A percentile compares a stretch with the other conserved stretches of the same genome.
These are phyloP conservation scores for Saraca asoca DNA, from an alignment of 331 rosid genomes.

Conservation along the genomic window DNA sequence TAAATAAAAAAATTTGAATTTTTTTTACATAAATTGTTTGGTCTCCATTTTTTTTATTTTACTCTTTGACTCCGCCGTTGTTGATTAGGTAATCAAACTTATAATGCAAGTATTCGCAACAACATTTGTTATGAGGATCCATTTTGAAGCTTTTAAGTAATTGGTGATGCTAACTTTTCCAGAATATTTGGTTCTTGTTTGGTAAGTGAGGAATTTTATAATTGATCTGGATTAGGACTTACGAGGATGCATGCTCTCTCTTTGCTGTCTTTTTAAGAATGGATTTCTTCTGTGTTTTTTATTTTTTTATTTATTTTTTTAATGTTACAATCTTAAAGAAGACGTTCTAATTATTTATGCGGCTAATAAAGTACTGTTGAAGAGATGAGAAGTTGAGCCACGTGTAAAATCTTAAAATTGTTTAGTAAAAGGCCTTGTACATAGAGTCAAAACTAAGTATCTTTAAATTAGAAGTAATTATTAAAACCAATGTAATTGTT, in stretches of 20 bases:
- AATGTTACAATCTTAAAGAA: background rate
- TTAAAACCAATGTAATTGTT: background rate
- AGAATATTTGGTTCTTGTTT: background rate
- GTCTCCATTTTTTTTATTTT: too few species aligned
- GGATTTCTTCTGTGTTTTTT: background rate
- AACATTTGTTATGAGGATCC: too few species aligned
- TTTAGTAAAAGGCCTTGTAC: background rate
- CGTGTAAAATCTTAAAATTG: background rate
- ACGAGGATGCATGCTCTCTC: background rate
- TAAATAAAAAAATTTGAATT: too few species aligned
- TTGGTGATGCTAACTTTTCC: background rate
- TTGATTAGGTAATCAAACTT: too few species aligned
- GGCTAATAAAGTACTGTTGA: background rate
- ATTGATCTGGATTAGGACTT: background rate
- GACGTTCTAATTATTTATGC: slow-evolving; percentile 4
- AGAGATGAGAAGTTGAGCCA: slow-evolving; percentile 9
- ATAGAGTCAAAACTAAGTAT: too few species aligned
- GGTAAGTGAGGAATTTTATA: background rate
- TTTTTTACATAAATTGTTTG: too few species aligned
- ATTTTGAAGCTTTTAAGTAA: too few species aligned
- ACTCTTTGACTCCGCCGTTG: too few species aligned
- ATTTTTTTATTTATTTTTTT: too few species aligned
- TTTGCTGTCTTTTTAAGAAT: slow-evolving; percentile 25
- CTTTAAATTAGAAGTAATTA: background rate
- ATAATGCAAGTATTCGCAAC: too few species aligned